Evolutionary conservation across 73 alveolate species (phyloP).

Genomic region (Paraurostyla sp.): DNA sequence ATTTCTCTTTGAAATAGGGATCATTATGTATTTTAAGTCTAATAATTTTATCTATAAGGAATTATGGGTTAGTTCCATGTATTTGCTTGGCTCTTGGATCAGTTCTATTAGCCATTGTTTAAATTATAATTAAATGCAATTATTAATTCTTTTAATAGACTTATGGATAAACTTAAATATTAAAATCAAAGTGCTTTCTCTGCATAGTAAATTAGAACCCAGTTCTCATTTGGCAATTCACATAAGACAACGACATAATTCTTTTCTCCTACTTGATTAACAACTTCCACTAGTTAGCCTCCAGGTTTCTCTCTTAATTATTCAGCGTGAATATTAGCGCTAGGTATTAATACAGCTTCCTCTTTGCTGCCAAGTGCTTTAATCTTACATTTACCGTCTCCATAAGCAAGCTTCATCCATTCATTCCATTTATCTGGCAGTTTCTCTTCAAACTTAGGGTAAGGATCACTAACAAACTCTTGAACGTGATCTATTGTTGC

Average conservation of each 20-base stretch:
- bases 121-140: not conserved
- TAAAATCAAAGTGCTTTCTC: slow-evolving; percentile 36
- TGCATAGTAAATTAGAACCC: slow-evolving; percentile 63
- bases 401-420: slow-evolving; percentile 1
- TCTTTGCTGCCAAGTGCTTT: slow-evolving; percentile 51
- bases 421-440: slow-evolving; percentile 92
- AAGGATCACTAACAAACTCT: slow-evolving; percentile 88
- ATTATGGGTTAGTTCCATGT: slow-evolving; percentile 87
- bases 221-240: slow-evolving; percentile 61
- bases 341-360: slow-evolving; percentile 52
- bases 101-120: slow-evolving; percentile 82
- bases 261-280: slow-evolving; percentile 43
- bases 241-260: slow-evolving; percentile 31
- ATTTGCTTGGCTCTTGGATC: slow-evolving; percentile 76
- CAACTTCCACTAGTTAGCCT: slow-evolving; percentile 69
- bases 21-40: slow-evolving; percentile 88
- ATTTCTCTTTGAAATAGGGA: slow-evolving; percentile 91
- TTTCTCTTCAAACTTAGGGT: slow-evolving; percentile 90
- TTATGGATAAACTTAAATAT: not conserved
- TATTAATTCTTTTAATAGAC: not conserved
- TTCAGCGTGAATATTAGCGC: slow-evolving; percentile 42
- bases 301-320: slow-evolving; percentile 69
- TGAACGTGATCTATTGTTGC: slow-evolving; percentile 85
- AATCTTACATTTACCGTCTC: slow-evolving; percentile 48
- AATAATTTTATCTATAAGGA: slow-evolving; percentile 86